Conservation (phyloP, 2,329 filamentous ascomycete species). For the Beauveria asiatica region DNA sequence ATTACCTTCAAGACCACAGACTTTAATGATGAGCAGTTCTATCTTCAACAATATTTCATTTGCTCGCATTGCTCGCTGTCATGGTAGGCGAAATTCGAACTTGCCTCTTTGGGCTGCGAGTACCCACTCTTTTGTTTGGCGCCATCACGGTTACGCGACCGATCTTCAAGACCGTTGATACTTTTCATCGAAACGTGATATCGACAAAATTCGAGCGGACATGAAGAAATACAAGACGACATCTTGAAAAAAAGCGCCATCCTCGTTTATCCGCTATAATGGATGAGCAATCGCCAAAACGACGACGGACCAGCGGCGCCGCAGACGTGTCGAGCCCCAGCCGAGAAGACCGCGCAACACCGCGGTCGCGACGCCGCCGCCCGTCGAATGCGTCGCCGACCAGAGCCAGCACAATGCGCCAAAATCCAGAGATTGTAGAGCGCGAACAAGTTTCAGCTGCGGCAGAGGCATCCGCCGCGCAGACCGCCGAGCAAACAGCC, state of each 20-base stretch:
- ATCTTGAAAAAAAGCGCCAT: slow-evolving; percentile 3
- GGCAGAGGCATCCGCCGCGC: slow-evolving; percentile 18
- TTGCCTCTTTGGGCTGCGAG: background rate
- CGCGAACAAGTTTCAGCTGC: slow-evolving; percentile 31
- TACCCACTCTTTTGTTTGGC: slow-evolving; percentile 8
- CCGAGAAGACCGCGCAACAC: slow-evolving; percentile 15
- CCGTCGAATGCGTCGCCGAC: slow-evolving; percentile 61
- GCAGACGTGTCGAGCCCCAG: slow-evolving; percentile 20
- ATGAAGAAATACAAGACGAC: background rate
- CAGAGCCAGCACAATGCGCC: slow-evolving; percentile 52
- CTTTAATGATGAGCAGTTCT: no score
- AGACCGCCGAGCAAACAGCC: background rate
- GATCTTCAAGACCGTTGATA: background rate
- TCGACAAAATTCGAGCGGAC: background rate
- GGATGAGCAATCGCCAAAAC: slow-evolving; percentile 53
- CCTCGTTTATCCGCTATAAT: slow-evolving; percentile 17
- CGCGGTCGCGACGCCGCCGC: slow-evolving; percentile 24
- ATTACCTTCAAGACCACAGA: no score
- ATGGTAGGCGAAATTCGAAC: background rate
- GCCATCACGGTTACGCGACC: slow-evolving; percentile 4
- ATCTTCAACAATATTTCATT: background rate
- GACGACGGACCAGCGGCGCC: slow-evolving; percentile 42
- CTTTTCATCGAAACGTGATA: background rate
- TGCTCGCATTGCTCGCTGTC: no score
- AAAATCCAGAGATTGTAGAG: slow-evolving; percentile 50